These are phyloP conservation scores for Colletotrichum cordylinicola DNA, from an alignment of 2,329 filamentous ascomycete genomes.

Conservation along the genomic window DNA sequence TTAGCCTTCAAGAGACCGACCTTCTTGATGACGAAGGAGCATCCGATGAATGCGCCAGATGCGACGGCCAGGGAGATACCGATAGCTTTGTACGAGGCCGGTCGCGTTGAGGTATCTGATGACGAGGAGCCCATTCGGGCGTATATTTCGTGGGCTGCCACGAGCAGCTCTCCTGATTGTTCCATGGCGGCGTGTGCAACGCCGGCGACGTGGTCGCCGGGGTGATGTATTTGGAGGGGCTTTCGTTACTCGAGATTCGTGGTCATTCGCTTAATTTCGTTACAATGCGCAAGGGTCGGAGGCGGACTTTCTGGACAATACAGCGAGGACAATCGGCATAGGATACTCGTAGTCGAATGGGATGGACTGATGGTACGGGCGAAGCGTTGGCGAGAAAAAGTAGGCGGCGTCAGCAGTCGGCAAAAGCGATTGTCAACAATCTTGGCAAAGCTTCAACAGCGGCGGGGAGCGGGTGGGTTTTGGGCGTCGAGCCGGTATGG, in stretches of 20 bases:
- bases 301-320: background rate
- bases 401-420: background rate
- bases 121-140: conserved; percentile 18
- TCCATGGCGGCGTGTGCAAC: conserved; percentile 9
- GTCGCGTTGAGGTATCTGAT: conserved; percentile 38
- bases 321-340: background rate
- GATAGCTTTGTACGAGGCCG: conserved; percentile 77
- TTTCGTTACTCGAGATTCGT: conserved; percentile 3
- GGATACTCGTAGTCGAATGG: background rate
- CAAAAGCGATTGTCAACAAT: conserved; percentile 13
- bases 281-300: background rate
- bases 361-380: background rate
- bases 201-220: conserved; percentile 15
- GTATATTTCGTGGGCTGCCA: conserved; percentile 18
- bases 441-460: conserved; percentile 11
- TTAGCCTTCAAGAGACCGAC: conserved; percentile 89
- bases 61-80: conserved; percentile 85
- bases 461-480: background rate
- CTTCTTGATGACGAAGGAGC: conserved; percentile 96
- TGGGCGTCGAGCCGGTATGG: background rate
- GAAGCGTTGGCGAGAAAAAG: background rate
- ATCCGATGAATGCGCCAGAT: conserved; percentile 91
- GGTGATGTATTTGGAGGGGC: background rate
- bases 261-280: conserved; percentile 4
- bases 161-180: conserved; percentile 10